phyloP scores from a whole-genome alignment of 108 stramenopile species.

The Skeletonema menzelii region DNA sequence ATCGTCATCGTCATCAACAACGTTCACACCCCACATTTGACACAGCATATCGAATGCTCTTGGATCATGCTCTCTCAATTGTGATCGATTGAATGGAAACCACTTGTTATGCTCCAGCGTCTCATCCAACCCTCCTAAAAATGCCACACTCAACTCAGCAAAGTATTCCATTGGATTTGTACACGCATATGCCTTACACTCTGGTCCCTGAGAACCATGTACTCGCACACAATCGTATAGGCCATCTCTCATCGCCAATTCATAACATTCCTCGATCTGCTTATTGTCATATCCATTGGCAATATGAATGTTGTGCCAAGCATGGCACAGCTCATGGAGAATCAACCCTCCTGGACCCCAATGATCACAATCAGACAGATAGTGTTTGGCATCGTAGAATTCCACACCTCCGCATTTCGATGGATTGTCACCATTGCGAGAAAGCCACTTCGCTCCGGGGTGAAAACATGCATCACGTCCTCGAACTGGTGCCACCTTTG shows the following conservation, averaged over 20 bases:
- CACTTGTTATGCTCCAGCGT: conserved; percentile 86
- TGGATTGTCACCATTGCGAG: conserved; percentile 55
- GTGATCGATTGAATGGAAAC: conserved; percentile 82
- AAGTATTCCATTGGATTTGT: conserved; percentile 90
- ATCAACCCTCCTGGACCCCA: conserved; percentile 86
- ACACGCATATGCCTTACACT: conserved; percentile 81
- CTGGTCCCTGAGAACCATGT: conserved; percentile 59
- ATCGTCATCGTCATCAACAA: conserved; percentile 3
- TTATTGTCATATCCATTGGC: conserved; percentile 74
- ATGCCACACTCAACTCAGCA: conserved; percentile 87
- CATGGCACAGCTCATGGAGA: conserved; percentile 86
- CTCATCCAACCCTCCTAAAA: conserved; percentile 71
- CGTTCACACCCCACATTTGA: conserved; percentile 64
- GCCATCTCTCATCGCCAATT: conserved; percentile 77
- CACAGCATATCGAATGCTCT: conserved; percentile 71
- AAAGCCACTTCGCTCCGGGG: conserved; percentile 60
- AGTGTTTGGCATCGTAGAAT: conserved; percentile 56
- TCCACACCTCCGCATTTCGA: conserved; percentile 76
- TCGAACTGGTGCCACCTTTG: conserved; percentile 56
- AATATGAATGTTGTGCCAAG: conserved; percentile 72
- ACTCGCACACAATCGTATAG: conserved; percentile 81
- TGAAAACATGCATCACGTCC: conserved; percentile 73
- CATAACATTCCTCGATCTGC: conserved; percentile 67
- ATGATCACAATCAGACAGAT: conserved; percentile 58
- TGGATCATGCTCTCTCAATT: conserved; percentile 86